These are phyloP conservation scores for Cladobotryum mycophilum DNA, from an alignment of 2,329 filamentous ascomycete species.

Conservation along the genomic window DNA sequence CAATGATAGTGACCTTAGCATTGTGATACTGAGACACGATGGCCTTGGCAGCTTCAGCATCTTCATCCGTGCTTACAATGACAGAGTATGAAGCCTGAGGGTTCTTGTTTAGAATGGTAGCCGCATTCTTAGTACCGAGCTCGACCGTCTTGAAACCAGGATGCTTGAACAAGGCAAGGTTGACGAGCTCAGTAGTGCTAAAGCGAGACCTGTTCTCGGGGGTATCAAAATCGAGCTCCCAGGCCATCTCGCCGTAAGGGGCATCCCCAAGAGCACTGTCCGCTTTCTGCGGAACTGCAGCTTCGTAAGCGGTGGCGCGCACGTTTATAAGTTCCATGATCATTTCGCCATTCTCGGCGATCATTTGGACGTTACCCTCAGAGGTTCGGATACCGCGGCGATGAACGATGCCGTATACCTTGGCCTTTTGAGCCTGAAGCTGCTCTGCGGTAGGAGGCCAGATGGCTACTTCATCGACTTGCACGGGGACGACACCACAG, in stretches of 20 bases:
- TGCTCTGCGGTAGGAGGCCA: constrained; percentile 14
- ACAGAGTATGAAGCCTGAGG: constrained; percentile 6
- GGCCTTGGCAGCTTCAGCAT: constrained; percentile 2
- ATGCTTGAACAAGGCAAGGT: constrained; percentile 23
- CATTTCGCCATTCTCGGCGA: constrained; percentile 17
- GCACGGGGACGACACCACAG: constrained; percentile 25
- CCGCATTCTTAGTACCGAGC: constrained; percentile 12
- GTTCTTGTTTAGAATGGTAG: constrained; percentile 3
- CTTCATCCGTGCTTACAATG: constrained; percentile 1
- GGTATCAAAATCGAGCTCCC: constrained; percentile 21
- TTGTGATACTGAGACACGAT: constrained; percentile 4
- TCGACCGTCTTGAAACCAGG: constrained; percentile 17
- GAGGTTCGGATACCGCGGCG: constrained; percentile 17
- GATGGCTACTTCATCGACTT: constrained; percentile 21
- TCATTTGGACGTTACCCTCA: constrained; percentile 18
- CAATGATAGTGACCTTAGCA: constrained; percentile 3
- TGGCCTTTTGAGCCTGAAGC: constrained; percentile 13
- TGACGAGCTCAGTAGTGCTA: constrained; percentile 10
- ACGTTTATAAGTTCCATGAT: constrained; percentile 23
- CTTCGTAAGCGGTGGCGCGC: constrained; percentile 22
- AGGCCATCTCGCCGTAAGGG: constrained; percentile 22
- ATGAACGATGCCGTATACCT: constrained; percentile 17
- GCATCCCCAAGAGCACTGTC: constrained; percentile 12
- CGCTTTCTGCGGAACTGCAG: constrained; percentile 21
- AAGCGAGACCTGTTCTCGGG: constrained; percentile 7